These are phyloP conservation scores for Platanus orientalis DNA, from an alignment of 164 flowering plant genomes.

Conservation along the genomic window DNA sequence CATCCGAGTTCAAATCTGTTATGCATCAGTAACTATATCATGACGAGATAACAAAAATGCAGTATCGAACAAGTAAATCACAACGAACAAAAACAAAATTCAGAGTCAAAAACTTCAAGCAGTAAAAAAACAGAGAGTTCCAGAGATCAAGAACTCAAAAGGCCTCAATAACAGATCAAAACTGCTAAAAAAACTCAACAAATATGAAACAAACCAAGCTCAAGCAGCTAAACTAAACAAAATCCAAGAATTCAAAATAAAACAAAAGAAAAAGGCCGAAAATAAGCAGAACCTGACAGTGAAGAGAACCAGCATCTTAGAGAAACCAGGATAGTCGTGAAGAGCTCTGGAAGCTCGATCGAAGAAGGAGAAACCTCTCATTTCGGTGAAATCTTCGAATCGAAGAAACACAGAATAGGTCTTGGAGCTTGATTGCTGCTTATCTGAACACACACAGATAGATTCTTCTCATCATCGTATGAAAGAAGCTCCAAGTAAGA, in stretches of 20 bases:
- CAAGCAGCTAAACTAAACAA: background rate
- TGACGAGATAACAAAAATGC: background rate
- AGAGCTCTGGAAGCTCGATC: background rate
- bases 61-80: background rate
- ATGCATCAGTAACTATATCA: background rate
- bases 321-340: background rate
- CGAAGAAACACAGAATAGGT: background rate
- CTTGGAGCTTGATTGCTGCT: constrained; percentile 4
- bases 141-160: background rate
- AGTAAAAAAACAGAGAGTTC: background rate
- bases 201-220: background rate
- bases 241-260: too few relatives aligned
- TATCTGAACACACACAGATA: too few relatives aligned
- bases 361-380: background rate
- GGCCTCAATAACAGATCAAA: background rate
- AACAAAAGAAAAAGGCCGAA: background rate
- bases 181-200: background rate
- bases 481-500: too few relatives aligned
- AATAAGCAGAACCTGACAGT: background rate
- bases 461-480: too few relatives aligned
- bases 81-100: background rate
- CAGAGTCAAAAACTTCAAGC: background rate
- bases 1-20: background rate
- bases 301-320: background rate
- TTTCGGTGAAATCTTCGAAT: background rate